Base-by-base conservation (phyloP, 2,329 filamentous ascomycete species). In the Colletotrichum sp. region DNA sequence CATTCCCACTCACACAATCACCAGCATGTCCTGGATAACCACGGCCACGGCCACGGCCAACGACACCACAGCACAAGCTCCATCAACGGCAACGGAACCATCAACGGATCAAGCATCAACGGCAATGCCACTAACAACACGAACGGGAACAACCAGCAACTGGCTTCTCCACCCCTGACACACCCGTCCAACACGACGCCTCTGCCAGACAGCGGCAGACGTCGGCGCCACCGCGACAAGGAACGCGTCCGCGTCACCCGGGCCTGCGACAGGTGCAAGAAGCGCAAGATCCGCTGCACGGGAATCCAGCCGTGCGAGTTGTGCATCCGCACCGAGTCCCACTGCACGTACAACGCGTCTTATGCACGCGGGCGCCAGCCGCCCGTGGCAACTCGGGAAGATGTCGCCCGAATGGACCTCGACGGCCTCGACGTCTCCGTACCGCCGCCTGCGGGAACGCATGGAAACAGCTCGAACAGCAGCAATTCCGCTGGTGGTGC, bases 261-360 rank as follows among this genome's bases (percentile, higher is more conserved):
- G 32, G 87, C 87, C 21, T 89, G 87, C 78, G 87, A 89, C 80
- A 81, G 84, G 70, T 89, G 87, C 80, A 89, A 89, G 80, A 86
- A 83, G 87, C 88, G 84, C 66, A 84, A 84, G 75, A 84, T 83
- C 69, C 83, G 83, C 72, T 84, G 83, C 28, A 83, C 81, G 0
- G 83, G 83, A 0, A 80, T 79, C 1, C 80, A 83, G 52, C 83
- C 83, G 1, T 84, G 83, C 63, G 83, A 82, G 18, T 79, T 81
- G 9, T 84, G 83, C 72, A 81, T 81, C 61, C 83, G 82, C 39
- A 80, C 81, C 21, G 81, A 79, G 30, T 77, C 79, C 8, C 76
- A 77, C 16, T 91, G 89, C 80, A 87, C 87, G 21, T 91, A 88
- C 77, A 86, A 86, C 28, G 88, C 89, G 24, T 83, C 85, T 0